Percentiles rank a stretch among this genome's conserved stretches.
phyloP scores from a whole-genome alignment of 2,329 filamentous ascomycete species.

The Monosporascus cannonballus region DNA sequence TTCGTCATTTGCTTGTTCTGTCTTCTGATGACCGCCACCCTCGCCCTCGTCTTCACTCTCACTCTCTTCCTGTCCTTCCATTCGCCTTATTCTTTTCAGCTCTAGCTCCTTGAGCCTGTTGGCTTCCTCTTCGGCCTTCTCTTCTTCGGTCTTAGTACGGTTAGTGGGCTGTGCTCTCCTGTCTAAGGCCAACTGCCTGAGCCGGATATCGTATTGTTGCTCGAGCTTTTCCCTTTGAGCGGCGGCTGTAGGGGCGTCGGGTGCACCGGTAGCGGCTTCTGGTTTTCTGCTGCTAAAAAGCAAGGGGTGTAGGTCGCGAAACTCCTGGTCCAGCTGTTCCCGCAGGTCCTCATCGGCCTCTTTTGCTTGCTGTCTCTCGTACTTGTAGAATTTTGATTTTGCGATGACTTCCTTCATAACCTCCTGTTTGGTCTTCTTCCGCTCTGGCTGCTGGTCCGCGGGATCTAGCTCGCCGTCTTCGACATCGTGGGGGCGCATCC shows the following conservation, averaged over 20 bases:
- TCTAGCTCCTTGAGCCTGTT: constrained; percentile 74
- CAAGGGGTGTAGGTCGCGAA: constrained; percentile 69
- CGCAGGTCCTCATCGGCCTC: constrained; percentile 89
- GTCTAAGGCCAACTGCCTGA: constrained; percentile 79
- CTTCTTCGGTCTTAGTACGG: constrained; percentile 86
- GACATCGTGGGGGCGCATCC: constrained; percentile 45
- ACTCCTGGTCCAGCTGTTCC: constrained; percentile 75
- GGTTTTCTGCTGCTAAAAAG: constrained; percentile 46
- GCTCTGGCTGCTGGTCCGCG: constrained; percentile 58
- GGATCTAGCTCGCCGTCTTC: constrained; percentile 44
- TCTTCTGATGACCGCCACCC: constrained; percentile 25
- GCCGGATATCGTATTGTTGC: constrained; percentile 78
- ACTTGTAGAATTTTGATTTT: constrained; percentile 94
- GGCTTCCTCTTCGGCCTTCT: constrained; percentile 72
- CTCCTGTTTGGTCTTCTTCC: constrained; percentile 92
- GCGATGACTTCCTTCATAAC: constrained; percentile 97
- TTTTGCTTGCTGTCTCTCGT: constrained; percentile 85
- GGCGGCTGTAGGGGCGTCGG: constrained; percentile 32
- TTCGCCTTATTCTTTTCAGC: constrained; percentile 72
- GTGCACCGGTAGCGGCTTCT: constrained; percentile 23
- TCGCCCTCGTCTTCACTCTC: constrained; percentile 32
- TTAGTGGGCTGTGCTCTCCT: constrained; percentile 79
- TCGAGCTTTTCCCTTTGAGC: constrained; percentile 66
- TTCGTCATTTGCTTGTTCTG: constrained; percentile 12
- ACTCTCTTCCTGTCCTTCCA: constrained; percentile 66